phyloP scores from a whole-genome alignment of 257 asterid genomes.

The Scutellaria baicalensis region DNA sequence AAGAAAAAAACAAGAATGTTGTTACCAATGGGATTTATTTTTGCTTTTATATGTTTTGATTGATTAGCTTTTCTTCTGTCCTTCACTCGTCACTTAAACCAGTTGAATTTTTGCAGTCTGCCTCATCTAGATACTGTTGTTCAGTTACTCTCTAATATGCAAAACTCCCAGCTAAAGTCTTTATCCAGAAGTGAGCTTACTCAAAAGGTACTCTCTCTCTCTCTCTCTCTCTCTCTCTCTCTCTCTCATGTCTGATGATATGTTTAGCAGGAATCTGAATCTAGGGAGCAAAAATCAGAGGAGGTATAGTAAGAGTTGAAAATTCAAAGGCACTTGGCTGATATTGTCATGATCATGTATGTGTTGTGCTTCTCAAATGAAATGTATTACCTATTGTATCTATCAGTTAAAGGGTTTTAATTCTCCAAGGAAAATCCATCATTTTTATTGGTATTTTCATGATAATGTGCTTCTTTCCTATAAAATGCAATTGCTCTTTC shows the following conservation, averaged over 20 bases:
- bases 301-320: background rate
- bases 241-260: background rate
- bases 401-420: background rate
- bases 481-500: too few species aligned
- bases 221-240: background rate
- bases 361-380: background rate
- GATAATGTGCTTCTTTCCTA: too few species aligned
- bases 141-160: slow-evolving; percentile 76
- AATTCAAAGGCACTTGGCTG: background rate
- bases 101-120: slow-evolving; percentile 39
- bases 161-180: slow-evolving; percentile 59
- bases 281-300: slow-evolving; percentile 10
- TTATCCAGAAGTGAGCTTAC: slow-evolving; percentile 27
- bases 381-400: background rate
- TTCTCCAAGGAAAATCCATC: too few species aligned
- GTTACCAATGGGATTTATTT: background rate
- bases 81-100: background rate
- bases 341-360: background rate
- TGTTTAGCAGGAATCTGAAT: slow-evolving; percentile 29
- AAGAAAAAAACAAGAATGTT: background rate
- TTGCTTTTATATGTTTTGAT: background rate
- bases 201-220: slow-evolving; percentile 32
- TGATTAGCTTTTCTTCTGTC: background rate
- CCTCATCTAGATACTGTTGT: slow-evolving; percentile 74
- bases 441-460: too few species aligned